Conservation (phyloP, 305 asterid species). For the Rubia tinctorum region DNA sequence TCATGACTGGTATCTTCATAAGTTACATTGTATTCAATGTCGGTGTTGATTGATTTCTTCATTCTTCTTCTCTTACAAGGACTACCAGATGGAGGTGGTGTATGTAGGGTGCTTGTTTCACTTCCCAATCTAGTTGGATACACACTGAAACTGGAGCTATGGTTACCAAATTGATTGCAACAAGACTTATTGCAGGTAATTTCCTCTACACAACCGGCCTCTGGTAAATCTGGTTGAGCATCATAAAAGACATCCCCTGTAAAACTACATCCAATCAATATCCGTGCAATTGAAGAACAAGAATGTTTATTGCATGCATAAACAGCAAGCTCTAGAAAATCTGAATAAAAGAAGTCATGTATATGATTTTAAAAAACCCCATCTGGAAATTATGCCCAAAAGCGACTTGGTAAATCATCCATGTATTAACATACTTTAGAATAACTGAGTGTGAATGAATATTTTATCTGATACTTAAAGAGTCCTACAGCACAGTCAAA, state of each 20-base stretch:
- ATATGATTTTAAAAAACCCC: not conserved
- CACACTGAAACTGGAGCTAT: constrained; percentile 38
- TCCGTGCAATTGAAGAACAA: not conserved
- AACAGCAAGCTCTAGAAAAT: not conserved
- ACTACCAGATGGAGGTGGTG: constrained; percentile 59
- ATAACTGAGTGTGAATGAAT: not conserved
- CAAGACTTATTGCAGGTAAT: constrained; percentile 21
- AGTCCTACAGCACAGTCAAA: not conserved
- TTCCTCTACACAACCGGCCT: constrained; percentile 27
- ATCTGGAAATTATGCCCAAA: not conserved
- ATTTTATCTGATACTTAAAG: not conserved
- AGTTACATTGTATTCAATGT: constrained; percentile 32
- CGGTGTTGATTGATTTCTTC: constrained; percentile 34
- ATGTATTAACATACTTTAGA: not conserved
- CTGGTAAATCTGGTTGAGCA: constrained; percentile 52
- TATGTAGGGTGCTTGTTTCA: constrained; percentile 28
- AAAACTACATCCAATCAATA: constrained; percentile 18
- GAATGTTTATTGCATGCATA: not conserved
- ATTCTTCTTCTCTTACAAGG: constrained; percentile 80
- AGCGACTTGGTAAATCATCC: not conserved
- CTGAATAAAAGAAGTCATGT: not conserved
- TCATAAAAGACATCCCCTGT: constrained; percentile 83
- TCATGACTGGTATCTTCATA: constrained; percentile 36
- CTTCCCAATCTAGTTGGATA: constrained; percentile 37
- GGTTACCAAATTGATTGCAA: constrained; percentile 47